Base-by-base conservation (phyloP, 2,329 filamentous ascomycete species). In the Daldinia eschscholtzii region DNA sequence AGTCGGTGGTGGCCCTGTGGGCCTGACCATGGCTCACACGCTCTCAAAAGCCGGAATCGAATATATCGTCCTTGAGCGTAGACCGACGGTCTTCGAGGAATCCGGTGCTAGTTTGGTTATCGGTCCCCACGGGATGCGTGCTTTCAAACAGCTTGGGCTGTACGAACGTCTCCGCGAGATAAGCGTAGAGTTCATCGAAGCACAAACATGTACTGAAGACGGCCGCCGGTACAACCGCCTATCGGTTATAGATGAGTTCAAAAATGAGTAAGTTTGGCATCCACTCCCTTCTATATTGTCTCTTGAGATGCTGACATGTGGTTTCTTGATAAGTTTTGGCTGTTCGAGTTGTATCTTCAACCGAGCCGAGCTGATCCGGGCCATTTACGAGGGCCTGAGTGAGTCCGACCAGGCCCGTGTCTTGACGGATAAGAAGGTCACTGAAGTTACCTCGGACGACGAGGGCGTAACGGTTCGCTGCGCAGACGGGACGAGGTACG, bases 1-100 rank as follows among this genome's bases (percentile, higher is more conserved):
- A 44, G 72, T 72, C 4, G 78, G 78, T 7, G 76, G 72, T 41
- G 78, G 78, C 6, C 76, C 76, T 2, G 74, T 74, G 7, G 78
- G 78, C 2, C 67, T 79, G 6, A 72, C 72, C 3, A 64, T 76
- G 4, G 78, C 77, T n/a, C 75, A 78, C 61, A 65, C 73, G 2
- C 72, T 79, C 33, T 74, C 74, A 15, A 72, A 74, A 62, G 76
- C 75, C 6, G 72, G 70, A 13, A 79, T 83, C 39, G 78, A 82
- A 60, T 83, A 80, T 10, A 70, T 81, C 44, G 60, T 83, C 6
- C 79, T 83, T 0, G 81, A 83, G 58, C 37, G 63, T 18, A 64
- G 66, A 30, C 55, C 57, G 1, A 39, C 39, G 2, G 55, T 73
- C 41, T 50, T 56, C 9, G 64, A 66, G 41, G 70, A 73, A 12